Base-by-base conservation (phyloP, 352 stramenopile species). In the Phytophthora citricola region DNA sequence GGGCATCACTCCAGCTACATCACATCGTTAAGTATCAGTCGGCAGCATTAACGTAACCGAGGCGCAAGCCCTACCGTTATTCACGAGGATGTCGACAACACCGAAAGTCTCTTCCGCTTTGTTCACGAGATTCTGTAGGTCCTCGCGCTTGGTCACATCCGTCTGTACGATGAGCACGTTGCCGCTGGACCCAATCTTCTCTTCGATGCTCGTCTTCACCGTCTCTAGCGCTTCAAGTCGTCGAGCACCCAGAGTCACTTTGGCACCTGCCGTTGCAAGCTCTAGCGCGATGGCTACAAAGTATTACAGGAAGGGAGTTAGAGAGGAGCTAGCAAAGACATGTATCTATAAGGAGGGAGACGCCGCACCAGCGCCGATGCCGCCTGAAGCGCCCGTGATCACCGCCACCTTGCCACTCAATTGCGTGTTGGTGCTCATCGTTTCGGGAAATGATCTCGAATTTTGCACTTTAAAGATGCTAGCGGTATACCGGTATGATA, bases 1-100 rank as follows among this genome's bases (percentile, higher is more conserved):
- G 41, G 94, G 94, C 94, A 98, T 98, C 47, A 98, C 89, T 14
- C 93, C 93, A 49, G 93, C 91, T 90, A 24, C 5, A 64, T 0
- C 34, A 32, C 1, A 40, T 40, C 17, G 27, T 5, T 22, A 44
- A 32, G 34, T 24, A 41, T 26, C 15, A 47, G 40, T 57, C 20
- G 1, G 26, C 43, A 44, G n/a, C 2, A 3, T 41, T 9, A 26
- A 0, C 20, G 29, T 12, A 24, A 50, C n/a, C 20, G 51, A n/a
- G 32, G 31, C 24, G 32, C 24, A 34, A 4, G 38, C 40, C 43
- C 39, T 29, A 88, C 81, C 82, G 49, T 96, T 96, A 76, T 97
- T 97, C 17, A 98, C 83, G 40, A 98, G 76, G 50, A 97, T 96
- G 59, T 97, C 89, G 20, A 97, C 73, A 5, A 79, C 70, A 5